Conservation (phyloP, 169 alveolate genomes). For the Ichthyophthirius multifiliis region DNA sequence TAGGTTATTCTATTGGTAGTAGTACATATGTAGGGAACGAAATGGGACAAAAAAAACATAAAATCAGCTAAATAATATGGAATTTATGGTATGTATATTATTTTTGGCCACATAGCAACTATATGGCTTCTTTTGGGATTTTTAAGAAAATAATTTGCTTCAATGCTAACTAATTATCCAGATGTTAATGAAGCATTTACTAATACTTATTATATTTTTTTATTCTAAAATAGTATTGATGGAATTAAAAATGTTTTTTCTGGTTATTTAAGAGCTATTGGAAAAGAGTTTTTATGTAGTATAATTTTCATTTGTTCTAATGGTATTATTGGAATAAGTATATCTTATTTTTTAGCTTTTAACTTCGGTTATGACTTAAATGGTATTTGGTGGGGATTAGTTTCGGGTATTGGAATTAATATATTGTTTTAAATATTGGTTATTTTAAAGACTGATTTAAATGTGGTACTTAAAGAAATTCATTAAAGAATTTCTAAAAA, state of each 20-base stretch:
- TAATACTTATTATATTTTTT: neutral
- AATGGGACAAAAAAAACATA: conserved; percentile 9
- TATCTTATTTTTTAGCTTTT: neutral
- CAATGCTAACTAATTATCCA: neutral
- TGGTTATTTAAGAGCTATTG: neutral
- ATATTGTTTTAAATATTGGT: no score
- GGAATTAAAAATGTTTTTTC: neutral
- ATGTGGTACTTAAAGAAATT: no score
- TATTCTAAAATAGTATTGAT: neutral
- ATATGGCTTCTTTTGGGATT: neutral
- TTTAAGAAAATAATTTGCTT: neutral
- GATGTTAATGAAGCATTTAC: neutral
- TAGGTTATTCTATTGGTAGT: conserved; percentile 6
- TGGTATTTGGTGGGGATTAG: neutral
- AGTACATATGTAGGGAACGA: conserved; percentile 5
- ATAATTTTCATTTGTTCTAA: neutral
- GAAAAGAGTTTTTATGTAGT: neutral
- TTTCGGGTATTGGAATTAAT: no score
- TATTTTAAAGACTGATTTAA: no score
- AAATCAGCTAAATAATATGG: neutral
- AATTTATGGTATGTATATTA: neutral
- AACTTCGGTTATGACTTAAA: neutral
- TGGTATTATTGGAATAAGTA: neutral
- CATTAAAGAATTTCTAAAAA: no score
- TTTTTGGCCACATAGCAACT: neutral